Evolutionary conservation across 2,329 filamentous ascomycete genomes (phyloP).

Genomic region (Ophiocordyceps camponoti-floridani): DNA sequence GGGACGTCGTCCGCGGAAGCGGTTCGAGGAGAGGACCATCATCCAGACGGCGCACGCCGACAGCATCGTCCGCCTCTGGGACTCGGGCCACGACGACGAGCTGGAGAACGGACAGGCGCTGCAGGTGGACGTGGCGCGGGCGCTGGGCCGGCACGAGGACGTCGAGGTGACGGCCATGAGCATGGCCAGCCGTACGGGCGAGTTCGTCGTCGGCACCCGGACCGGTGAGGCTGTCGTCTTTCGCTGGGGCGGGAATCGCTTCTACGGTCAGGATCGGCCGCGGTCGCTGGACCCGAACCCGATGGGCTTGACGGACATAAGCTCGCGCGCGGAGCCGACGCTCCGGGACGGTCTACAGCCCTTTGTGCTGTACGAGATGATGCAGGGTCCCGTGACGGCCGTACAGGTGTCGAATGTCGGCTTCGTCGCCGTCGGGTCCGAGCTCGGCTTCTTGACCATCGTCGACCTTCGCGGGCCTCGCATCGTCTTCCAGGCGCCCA

Average conservation of each 20-base stretch:
- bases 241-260: conserved; percentile 68
- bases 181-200: conserved; percentile 63
- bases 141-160: conserved; percentile 61
- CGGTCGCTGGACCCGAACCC: conserved; percentile 37
- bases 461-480: conserved; percentile 78
- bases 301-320: conserved; percentile 59
- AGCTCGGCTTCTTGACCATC: conserved; percentile 62
- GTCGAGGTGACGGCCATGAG: conserved; percentile 65
- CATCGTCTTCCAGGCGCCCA: conserved; percentile 58
- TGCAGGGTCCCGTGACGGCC: conserved; percentile 63
- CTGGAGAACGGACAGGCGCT: conserved; percentile 71
- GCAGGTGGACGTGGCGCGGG: conserved; percentile 73
- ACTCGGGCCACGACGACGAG: conserved; percentile 79
- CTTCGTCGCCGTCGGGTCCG: conserved; percentile 75
- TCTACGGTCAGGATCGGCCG: conserved; percentile 42
- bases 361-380: conserved; percentile 63
- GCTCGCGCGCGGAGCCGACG: conserved; percentile 47
- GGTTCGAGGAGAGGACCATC: conserved; percentile 70
- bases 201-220: conserved; percentile 65
- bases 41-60: conserved; percentile 80
- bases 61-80: conserved; percentile 83
- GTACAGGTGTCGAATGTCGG: conserved; percentile 80
- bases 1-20: conserved; percentile 48
- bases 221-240: conserved; percentile 79
- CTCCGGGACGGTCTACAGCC: conserved; percentile 72